phyloP scores from a whole-genome alignment of 306 rosid species.

The Crotalaria pallida region DNA sequence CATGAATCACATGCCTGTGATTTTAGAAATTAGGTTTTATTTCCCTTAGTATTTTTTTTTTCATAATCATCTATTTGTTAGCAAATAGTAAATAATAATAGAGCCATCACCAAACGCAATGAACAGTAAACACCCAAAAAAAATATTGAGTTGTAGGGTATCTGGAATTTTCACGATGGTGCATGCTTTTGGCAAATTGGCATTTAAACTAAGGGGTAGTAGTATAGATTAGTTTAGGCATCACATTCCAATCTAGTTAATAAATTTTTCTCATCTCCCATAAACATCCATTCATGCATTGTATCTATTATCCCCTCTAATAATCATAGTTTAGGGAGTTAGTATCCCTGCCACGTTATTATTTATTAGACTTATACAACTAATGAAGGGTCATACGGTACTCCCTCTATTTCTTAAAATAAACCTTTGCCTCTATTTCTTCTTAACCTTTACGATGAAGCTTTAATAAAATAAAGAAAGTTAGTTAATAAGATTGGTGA shows the following conservation, averaged over 20 bases:
- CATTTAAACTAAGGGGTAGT: no score
- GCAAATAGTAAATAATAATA: background rate
- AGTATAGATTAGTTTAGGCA: no score
- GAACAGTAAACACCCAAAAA: background rate
- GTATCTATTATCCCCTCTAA: background rate
- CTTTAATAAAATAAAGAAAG: no score
- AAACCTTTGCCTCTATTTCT: no score
- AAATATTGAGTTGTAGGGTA: no score
- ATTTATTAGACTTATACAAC: no score
- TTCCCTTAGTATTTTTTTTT: background rate
- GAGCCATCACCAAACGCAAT: background rate
- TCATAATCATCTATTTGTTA: background rate
- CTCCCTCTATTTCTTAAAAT: no score
- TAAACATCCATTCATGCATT: background rate
- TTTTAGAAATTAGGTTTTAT: background rate
- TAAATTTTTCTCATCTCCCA: background rate
- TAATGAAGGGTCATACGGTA: no score
- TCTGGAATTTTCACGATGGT: background rate
- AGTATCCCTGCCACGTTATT: no score
- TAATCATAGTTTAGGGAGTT: no score
- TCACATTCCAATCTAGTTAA: background rate
- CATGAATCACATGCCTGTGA: background rate
- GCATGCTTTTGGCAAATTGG: background rate
- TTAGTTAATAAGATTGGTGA: no score
- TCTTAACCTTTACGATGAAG: no score